Conservation (phyloP, 345 rosid genomes). For the Mallotus nudiflorus region DNA sequence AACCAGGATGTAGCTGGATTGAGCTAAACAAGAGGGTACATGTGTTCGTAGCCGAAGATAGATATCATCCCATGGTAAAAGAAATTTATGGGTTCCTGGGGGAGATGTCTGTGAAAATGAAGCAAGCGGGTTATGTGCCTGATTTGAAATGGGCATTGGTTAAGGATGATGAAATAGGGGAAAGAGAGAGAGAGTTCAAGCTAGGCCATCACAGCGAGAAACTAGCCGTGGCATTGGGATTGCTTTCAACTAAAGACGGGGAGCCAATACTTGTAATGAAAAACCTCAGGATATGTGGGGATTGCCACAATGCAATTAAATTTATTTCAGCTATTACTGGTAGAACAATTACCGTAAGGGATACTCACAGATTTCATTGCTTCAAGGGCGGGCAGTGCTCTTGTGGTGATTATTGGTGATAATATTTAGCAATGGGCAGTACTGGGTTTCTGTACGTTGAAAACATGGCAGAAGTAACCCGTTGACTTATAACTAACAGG, state of each 20-base stretch:
- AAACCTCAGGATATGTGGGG: constrained; percentile 88
- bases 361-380: constrained; percentile 70
- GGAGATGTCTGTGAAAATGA: constrained; percentile 65
- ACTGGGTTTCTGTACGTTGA: background rate
- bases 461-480: background rate
- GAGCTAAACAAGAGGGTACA: constrained; percentile 63
- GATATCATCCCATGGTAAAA: constrained; percentile 74
- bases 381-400: constrained; percentile 74
- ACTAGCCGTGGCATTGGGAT: constrained; percentile 82
- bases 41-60: constrained; percentile 83
- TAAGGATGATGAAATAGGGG: constrained; percentile 54
- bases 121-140: constrained; percentile 68
- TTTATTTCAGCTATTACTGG: constrained; percentile 54
- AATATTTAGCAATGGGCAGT: background rate
- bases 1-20: constrained; percentile 92
- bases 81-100: constrained; percentile 57
- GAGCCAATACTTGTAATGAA: constrained; percentile 70
- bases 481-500: background rate
- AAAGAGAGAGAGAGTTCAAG: constrained; percentile 59
- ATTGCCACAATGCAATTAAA: constrained; percentile 85
- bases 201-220: constrained; percentile 84
- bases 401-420: constrained; percentile 84
- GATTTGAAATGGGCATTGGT: constrained; percentile 68
- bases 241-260: constrained; percentile 63
- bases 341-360: constrained; percentile 75